A percentile compares a stretch with the other conserved stretches of the same genome.
Evolutionary conservation across 345 rosid species (phyloP).

Genomic region (Turnera subulata): DNA sequence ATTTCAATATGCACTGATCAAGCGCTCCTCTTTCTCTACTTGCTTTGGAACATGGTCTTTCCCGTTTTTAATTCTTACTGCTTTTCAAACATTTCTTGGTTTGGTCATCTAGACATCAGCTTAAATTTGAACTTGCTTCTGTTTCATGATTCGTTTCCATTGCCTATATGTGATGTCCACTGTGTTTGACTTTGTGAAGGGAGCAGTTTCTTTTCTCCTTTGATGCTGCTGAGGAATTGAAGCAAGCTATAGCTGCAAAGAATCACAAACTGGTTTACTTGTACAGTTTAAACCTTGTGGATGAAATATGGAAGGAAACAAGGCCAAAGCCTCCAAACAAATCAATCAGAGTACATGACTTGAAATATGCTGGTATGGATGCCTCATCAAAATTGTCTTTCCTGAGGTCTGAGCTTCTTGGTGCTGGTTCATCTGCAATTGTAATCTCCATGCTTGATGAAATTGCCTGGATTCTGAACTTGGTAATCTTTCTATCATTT

Average conservation of each 20-base stretch:
- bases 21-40: neutral
- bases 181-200: constrained; percentile 61
- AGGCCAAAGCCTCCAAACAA: constrained; percentile 79
- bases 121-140: neutral
- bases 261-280: constrained; percentile 78
- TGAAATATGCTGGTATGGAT: constrained; percentile 84
- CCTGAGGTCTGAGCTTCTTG: constrained; percentile 65
- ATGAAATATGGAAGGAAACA: constrained; percentile 83
- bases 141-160: constrained; percentile 3
- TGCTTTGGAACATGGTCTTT: no score
- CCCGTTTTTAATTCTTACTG: no score
- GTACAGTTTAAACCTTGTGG: constrained; percentile 70
- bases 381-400: constrained; percentile 61
- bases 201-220: constrained; percentile 96
- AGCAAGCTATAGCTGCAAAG: constrained; percentile 68
- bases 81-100: no score
- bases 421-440: constrained; percentile 71
- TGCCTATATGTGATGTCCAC: constrained; percentile 34
- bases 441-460: constrained; percentile 95
- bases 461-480: constrained; percentile 89
- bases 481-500: constrained; percentile 44
- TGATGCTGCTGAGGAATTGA: constrained; percentile 92
- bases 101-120: no score
- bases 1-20: neutral
- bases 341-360: constrained; percentile 73